A percentile compares a stretch with the other conserved stretches of the same genome.
Evolutionary conservation across 2,329 filamentous ascomycete genomes (phyloP).

Genomic region (Metarhizium brunneum): DNA sequence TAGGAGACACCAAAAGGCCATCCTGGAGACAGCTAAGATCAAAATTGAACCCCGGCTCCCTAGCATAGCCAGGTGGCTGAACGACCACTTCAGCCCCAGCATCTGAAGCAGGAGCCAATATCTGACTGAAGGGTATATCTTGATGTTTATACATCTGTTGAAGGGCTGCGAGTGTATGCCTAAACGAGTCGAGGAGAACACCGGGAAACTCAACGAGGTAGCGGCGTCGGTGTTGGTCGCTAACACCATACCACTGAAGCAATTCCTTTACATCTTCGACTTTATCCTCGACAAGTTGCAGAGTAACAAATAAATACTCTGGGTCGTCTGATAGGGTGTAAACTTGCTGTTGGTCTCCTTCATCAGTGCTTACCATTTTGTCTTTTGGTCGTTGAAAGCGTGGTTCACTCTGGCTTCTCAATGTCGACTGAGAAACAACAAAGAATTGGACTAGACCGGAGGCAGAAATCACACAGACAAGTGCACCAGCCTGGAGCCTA

Average conservation of each 20-base stretch:
- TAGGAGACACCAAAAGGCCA: conserved; percentile 15
- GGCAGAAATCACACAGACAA: conserved; percentile 39
- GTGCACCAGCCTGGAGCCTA: conserved; percentile 36
- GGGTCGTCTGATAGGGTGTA: conserved; percentile 22
- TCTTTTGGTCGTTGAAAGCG: conserved; percentile 10
- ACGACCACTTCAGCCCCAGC: conserved; percentile 16
- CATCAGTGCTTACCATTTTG: conserved; percentile 3
- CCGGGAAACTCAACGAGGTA: conserved; percentile 53
- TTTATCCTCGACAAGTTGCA: conserved; percentile 19
- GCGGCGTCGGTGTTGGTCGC: conserved; percentile 7
- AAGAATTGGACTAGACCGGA: conserved; percentile 30
- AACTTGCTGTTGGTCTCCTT: conserved; percentile 7
- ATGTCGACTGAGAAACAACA: conserved; percentile 21
- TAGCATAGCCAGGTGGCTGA: conserved; percentile 41
- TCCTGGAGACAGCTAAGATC: conserved; percentile 25
- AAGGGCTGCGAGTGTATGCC: conserved; percentile 44
- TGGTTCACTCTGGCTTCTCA: conserved; percentile 9
- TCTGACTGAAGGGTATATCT: conserved; percentile 38
- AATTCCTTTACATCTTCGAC: conserved; percentile 13
- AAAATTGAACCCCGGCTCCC: conserved; percentile 38
- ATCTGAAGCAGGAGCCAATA: conserved; percentile 27
- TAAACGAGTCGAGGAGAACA: conserved; percentile 47
- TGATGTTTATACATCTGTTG: conserved; percentile 38
- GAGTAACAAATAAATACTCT: conserved; percentile 18
- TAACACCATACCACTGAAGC: conserved; percentile 20